Conservation (phyloP, 208 protist species). For the Leishmania aethiopica region DNA sequence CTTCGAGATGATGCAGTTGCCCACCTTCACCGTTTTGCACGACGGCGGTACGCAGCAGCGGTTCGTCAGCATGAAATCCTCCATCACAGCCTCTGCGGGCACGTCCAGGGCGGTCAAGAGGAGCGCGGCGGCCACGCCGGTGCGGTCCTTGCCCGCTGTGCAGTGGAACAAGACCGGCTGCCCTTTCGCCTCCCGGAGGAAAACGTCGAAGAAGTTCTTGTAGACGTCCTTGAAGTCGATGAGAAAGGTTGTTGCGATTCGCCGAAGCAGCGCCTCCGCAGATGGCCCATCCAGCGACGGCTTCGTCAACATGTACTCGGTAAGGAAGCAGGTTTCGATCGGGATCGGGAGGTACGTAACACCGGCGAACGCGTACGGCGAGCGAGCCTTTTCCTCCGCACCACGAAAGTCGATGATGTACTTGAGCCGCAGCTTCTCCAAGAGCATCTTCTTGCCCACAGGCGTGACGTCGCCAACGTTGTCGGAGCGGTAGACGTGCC, state of each 20-base stretch:
- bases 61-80: slow-evolving; percentile 45
- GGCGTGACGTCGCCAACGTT: slow-evolving; percentile 18
- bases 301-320: background rate
- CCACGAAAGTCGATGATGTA: slow-evolving; percentile 51
- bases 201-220: slow-evolving; percentile 31
- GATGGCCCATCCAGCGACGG: slow-evolving; percentile 14
- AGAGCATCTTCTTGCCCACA: slow-evolving; percentile 26
- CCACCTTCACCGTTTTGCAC: slow-evolving; percentile 7
- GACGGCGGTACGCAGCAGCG: slow-evolving; percentile 23
- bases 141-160: slow-evolving; percentile 57
- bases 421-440: slow-evolving; percentile 27
- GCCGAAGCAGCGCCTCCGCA: slow-evolving; percentile 25
- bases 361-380: slow-evolving; percentile 13
- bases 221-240: slow-evolving; percentile 38
- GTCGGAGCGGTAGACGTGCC: slow-evolving; percentile 44
- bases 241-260: slow-evolving; percentile 22
- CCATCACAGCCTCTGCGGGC: slow-evolving; percentile 33
- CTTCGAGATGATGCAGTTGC: slow-evolving; percentile 17
- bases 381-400: slow-evolving; percentile 17
- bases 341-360: slow-evolving; percentile 28
- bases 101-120: slow-evolving; percentile 45
- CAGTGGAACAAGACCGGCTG: slow-evolving; percentile 47
- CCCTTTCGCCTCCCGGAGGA: slow-evolving; percentile 33
- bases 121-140: slow-evolving; percentile 46
- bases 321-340: slow-evolving; percentile 25